phyloP scores from a whole-genome alignment of 495 filamentous ascomycete species.

The Annulohypoxylon stygium region DNA sequence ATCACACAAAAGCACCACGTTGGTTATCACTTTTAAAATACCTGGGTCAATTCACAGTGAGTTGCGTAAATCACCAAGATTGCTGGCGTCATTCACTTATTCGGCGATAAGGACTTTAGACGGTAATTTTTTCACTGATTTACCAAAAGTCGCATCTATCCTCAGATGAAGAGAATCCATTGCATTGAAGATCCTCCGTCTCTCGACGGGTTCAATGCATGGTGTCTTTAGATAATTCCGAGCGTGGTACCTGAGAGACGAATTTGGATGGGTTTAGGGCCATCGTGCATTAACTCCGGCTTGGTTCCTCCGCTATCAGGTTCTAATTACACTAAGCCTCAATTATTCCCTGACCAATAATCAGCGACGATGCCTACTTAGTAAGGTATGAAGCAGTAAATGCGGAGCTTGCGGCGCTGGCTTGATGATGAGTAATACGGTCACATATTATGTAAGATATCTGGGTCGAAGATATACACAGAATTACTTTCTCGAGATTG shows the following conservation, averaged over 20 bases:
- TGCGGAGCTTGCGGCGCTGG: background rate
- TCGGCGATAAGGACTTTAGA: background rate
- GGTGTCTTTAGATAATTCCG: background rate
- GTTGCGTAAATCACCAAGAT: background rate
- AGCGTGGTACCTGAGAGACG: background rate
- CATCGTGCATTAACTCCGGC: constrained; percentile 2
- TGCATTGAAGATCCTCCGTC: background rate
- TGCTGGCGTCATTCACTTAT: constrained; percentile 1
- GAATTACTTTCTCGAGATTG: too few species aligned
- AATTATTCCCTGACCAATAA: background rate
- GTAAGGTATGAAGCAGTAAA: background rate
- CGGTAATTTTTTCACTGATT: background rate
- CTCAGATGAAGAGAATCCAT: background rate
- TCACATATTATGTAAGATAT: background rate
- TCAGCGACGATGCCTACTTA: background rate
- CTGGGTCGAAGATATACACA: background rate
- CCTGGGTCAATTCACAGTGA: background rate
- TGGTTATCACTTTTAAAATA: background rate
- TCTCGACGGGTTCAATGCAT: constrained; percentile 3
- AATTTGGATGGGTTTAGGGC: background rate
- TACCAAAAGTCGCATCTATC: background rate
- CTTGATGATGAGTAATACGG: background rate
- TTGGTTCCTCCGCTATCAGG: background rate
- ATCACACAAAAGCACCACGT: background rate
- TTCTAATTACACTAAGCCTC: background rate